phyloP scores from a whole-genome alignment of 2,329 filamentous ascomycete species.

The Monilinia aucupariae region DNA sequence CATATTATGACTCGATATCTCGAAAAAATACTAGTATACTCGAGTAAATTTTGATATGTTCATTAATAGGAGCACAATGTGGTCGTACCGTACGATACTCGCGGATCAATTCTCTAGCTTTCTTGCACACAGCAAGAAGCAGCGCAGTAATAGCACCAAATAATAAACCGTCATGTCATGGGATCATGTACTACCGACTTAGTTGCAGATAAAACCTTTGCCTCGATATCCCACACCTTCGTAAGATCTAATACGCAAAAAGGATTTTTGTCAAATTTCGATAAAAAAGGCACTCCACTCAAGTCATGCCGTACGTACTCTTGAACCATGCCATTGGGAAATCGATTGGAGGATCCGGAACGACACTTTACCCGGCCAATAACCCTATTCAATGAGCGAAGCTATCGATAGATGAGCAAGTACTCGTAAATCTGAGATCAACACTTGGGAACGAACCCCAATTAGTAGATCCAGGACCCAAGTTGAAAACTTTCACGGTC shows the following conservation, averaged over 20 bases:
- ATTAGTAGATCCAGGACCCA: constrained; percentile 25
- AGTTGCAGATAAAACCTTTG: neutral
- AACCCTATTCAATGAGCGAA: constrained; percentile 24
- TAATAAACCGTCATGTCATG: neutral
- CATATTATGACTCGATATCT: no score
- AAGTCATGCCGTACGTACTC: no score
- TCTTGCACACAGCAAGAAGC: neutral
- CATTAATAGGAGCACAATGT: neutral
- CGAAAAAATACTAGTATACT: no score
- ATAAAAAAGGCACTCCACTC: no score
- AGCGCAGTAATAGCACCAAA: neutral
- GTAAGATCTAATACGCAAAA: no score
- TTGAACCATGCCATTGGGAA: constrained; percentile 36
- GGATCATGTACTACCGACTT: constrained; percentile 4
- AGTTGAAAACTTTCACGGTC: constrained; percentile 37
- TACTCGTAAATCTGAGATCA: neutral
- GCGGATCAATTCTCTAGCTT: no score
- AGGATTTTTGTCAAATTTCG: no score
- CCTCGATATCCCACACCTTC: constrained; percentile 9
- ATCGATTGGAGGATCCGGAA: constrained; percentile 10
- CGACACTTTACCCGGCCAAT: constrained; percentile 1
- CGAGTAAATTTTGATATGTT: no score
- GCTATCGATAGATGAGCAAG: neutral
- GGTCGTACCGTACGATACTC: no score
- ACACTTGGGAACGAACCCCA: no score